These are phyloP conservation scores for Castanea mollissima DNA, from an alignment of 306 rosid genomes.

Conservation along the genomic window DNA sequence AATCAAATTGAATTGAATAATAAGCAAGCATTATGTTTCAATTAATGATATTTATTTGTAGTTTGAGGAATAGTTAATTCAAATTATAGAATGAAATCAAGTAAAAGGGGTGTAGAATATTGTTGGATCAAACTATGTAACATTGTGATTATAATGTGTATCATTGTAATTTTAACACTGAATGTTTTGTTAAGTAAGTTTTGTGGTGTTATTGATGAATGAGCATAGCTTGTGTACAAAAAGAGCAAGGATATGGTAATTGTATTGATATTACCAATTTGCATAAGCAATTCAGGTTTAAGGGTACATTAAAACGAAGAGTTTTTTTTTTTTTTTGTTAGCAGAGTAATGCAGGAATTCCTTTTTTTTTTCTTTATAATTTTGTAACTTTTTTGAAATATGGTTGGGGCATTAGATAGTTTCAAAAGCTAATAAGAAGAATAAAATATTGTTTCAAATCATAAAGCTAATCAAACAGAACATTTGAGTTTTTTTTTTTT, in stretches of 20 bases:
- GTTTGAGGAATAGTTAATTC: neutral
- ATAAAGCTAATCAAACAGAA: too few species aligned
- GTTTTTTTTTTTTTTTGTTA: too few species aligned
- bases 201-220: neutral
- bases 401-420: too few species aligned
- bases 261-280: neutral
- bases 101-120: neutral
- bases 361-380: too few species aligned
- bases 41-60: neutral
- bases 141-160: neutral
- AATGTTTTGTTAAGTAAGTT: neutral
- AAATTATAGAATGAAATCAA: neutral
- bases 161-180: neutral
- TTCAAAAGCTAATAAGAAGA: too few species aligned
- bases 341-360: too few species aligned
- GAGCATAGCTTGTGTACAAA: neutral
- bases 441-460: too few species aligned
- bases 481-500: too few species aligned
- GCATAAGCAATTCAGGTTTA: too few species aligned
- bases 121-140: neutral
- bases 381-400: too few species aligned
- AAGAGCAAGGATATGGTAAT: neutral
- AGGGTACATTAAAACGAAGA: too few species aligned
- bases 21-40: neutral
- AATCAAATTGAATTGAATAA: conserved; percentile 7